Base-by-base conservation (phyloP, 148 eudicot genomes). In the Euryodendron excelsum region DNA sequence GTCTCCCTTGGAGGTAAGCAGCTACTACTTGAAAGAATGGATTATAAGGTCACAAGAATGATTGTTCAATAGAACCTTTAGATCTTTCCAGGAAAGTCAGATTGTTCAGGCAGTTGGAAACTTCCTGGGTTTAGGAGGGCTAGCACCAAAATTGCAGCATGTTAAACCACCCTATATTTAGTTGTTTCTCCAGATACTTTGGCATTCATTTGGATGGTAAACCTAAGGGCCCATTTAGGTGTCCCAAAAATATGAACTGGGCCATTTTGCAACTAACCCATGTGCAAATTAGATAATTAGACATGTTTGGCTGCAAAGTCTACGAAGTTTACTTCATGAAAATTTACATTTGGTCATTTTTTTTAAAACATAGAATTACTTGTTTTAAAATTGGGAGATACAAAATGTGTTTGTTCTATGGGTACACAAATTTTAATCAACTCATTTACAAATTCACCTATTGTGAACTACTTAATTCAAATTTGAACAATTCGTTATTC, bases 1-100 rank as follows among this genome's bases (percentile, higher is more conserved):
- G 80, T 96, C 94, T 27, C 98, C 98, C 25, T 64, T 96, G 81
- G 94, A 96, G 97, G 99, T 96, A 87, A 85, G 64, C 31, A 25
- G 31, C 15, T 56, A 39, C 10, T 36, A 4, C 14, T 23, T 34
- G 8, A 30, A 74, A 60, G 30, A 28, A 18, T 55, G n/a, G 25
- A 1, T 55, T 55, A 1, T 3, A 55, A 55, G 60, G 8, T n/a
- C n/a, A 55, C 60, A 1, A 21, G 60, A 18, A n/a, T n/a, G 5
- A 55, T 60, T 60, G 33, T 27, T 60, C 23, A n/a, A n/a, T n/a
- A 23, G 31, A 60, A 60, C 30, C 13, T 27, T 9, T 60, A 23
- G 33, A 7, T 27, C 33, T 5, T 60, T 27, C 14, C 14, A 11
- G 33, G 31, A 9, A 23, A 60, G 30, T 60, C 33, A 14, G 33